Evolutionary conservation across 768 basidiomycete genomes (phyloP).

Genomic region (Kockovaella imperatae): DNA sequence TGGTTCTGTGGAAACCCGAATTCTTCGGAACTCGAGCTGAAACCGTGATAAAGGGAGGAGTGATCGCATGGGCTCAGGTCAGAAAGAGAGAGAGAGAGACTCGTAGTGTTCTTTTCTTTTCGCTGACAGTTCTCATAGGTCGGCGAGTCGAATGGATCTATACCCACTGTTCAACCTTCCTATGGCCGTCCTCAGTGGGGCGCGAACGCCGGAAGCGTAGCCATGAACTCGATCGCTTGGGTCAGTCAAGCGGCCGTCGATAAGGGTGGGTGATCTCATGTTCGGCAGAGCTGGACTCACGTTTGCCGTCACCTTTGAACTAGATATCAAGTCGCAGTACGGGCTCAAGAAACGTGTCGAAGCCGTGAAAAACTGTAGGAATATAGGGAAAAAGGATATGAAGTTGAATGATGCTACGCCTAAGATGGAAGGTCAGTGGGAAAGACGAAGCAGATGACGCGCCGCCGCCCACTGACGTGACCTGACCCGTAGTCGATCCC

Average conservation of each 20-base stretch:
- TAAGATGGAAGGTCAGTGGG: slow-evolving; percentile 53
- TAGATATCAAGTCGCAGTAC: slow-evolving; percentile 59
- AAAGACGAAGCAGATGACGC: neutral
- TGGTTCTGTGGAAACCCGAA: slow-evolving; percentile 91
- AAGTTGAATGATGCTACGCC: slow-evolving; percentile 83
- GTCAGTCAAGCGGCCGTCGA: slow-evolving; percentile 67
- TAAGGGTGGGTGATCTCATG: slow-evolving; percentile 40
- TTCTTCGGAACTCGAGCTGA: slow-evolving; percentile 88
- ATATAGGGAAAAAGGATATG: slow-evolving; percentile 77
- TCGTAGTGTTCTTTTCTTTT: neutral
- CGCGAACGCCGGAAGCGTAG: slow-evolving; percentile 63
- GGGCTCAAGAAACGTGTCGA: slow-evolving; percentile 62
- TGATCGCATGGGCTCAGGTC: slow-evolving; percentile 84
- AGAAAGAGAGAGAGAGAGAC: slow-evolving; percentile 18
- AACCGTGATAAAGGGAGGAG: slow-evolving; percentile 89
- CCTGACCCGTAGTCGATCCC: slow-evolving; percentile 61
- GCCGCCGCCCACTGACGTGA: neutral
- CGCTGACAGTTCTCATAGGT: slow-evolving; percentile 56
- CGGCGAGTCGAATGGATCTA: slow-evolving; percentile 94
- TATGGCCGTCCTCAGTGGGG: slow-evolving; percentile 93
- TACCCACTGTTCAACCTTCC: slow-evolving; percentile 88
- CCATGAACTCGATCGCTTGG: slow-evolving; percentile 75
- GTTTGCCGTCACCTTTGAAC: too few species aligned
- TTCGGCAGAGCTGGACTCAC: slow-evolving; percentile 7
- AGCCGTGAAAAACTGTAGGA: slow-evolving; percentile 68